phyloP scores from a whole-genome alignment of 345 rosid genomes.

The Rhodomyrtus tomentosa region DNA sequence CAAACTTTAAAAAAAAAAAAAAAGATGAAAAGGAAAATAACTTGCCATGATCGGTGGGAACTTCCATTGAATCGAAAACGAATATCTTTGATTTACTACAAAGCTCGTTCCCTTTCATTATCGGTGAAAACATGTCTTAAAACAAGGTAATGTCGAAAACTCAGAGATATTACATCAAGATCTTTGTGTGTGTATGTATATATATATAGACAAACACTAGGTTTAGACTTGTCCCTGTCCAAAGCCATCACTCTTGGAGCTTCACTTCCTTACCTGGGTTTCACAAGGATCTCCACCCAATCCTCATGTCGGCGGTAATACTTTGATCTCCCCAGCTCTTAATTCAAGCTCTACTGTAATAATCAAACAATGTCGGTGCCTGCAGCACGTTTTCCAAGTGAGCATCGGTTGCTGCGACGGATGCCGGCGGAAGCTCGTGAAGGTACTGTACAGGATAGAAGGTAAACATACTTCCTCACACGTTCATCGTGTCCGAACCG shows the following conservation, averaged over 20 bases:
- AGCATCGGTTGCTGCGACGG: background rate
- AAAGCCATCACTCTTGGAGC: background rate
- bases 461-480: background rate
- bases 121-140: background rate
- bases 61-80: background rate
- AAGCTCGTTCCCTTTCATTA: background rate
- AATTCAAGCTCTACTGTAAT: background rate
- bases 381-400: background rate
- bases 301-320: background rate
- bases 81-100: background rate
- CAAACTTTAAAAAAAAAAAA: background rate
- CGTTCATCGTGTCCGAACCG: background rate
- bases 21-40: background rate
- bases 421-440: background rate
- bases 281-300: background rate
- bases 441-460: background rate
- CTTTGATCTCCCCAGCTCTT: background rate
- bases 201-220: background rate
- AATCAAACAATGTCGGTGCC: background rate
- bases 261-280: background rate
- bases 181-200: background rate
- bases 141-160: background rate
- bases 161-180: background rate
- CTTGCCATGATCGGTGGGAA: background rate
- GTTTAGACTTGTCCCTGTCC: background rate